Base-by-base conservation (phyloP, 768 basidiomycete species). In the Amanita inopinata region DNA sequence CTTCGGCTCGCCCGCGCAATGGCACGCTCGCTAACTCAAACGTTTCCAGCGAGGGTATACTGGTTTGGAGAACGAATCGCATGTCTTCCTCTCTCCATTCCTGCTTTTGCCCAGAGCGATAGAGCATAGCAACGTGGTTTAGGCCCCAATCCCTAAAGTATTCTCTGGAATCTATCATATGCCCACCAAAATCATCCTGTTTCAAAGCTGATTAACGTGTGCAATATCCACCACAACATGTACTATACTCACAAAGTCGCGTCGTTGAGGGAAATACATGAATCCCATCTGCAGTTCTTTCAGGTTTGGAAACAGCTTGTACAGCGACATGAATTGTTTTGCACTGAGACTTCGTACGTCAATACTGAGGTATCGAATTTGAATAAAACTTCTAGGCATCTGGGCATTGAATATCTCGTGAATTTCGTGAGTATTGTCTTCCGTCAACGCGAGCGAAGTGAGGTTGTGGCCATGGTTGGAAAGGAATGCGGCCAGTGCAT, bases 391-490 rank as follows among this genome's bases (percentile, higher is more conserved):
- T n/a, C 34, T 14, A 9, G 32, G 32, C 37, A 3, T 14, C 31
- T n/a, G 33, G 10, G 32, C 6, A 7, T 49, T 41, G 15, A 69
- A 56, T n/a, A 66, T 48, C 2, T 39, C 36, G 14, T 39, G 42
- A 17, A 71, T 44, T 31, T 69, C 65, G 9, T 51, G 37, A 32
- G 46, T 49, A 18, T 66, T 56, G 39, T 44, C 34, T n/a, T 67
- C 68, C n/a, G 59, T 61, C 27, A 72, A 55, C 25, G 52, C 56
- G 18, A 72, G 50, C 3, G 56, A 57, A 18, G 55, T 48, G 30
- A 66, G 56, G 5, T 56, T 59, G 25, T 49, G 40, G 7, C 55
- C 44, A 33, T 61, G 64, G 17, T 43, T 42, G 17, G 47, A 38
- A 2, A 72, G 51, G 51, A 66, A 67, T 1, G 33, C 31, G 14